Conservation (phyloP, 768 basidiomycete genomes). For the Lanmaoa pseudosensibilis region DNA sequence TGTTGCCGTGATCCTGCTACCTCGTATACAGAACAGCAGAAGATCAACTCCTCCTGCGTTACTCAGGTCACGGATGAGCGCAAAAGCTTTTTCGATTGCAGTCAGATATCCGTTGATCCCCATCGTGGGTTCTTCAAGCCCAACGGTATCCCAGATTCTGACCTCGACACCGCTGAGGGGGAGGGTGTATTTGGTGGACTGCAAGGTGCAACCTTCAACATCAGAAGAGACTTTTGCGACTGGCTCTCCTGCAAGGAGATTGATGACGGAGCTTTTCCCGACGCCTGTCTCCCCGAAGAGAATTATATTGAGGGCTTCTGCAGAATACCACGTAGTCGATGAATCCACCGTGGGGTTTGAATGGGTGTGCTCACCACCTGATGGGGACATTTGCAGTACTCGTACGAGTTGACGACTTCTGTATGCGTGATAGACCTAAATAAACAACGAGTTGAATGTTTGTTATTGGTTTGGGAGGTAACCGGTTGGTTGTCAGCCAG, state of each 20-base stretch:
- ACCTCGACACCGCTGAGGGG: constrained; percentile 3
- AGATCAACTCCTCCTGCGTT: constrained; percentile 32
- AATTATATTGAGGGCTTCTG: constrained; percentile 26
- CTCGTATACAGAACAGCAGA: constrained; percentile 42
- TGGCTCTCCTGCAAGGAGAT: constrained; percentile 36
- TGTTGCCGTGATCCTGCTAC: constrained; percentile 30
- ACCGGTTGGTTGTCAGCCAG: constrained; percentile 5
- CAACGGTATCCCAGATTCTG: constrained; percentile 32
- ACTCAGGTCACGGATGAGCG: constrained; percentile 25
- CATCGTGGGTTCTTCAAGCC: constrained; percentile 32
- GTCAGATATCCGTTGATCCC: constrained; percentile 28
- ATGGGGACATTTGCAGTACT: constrained; percentile 18
- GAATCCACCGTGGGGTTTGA: background rate
- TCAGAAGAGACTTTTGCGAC: constrained; percentile 35
- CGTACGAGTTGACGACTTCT: background rate
- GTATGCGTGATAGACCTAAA: constrained; percentile 13
- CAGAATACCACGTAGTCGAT: background rate
- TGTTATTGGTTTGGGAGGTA: background rate
- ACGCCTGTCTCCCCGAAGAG: constrained; percentile 34
- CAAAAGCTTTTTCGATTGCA: constrained; percentile 30
- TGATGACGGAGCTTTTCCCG: constrained; percentile 47
- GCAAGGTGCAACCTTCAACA: constrained; percentile 35
- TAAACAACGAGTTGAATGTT: background rate
- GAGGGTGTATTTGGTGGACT: constrained; percentile 28
- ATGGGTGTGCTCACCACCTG: constrained; percentile 13